phyloP scores from a whole-genome alignment of 106 monocot genomes.

The Dendrobium catenatum region DNA sequence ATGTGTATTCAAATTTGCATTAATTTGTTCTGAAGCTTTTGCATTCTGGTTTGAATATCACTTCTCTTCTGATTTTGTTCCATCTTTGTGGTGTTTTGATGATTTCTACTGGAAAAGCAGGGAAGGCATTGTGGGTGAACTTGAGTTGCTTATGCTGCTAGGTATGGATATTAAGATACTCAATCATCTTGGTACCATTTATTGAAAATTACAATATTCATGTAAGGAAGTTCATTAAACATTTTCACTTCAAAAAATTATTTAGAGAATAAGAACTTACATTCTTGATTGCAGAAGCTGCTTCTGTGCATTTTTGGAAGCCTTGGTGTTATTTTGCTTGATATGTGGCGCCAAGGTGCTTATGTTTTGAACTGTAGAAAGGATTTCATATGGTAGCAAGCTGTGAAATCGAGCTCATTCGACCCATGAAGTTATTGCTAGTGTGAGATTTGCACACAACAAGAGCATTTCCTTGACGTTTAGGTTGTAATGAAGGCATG shows the following conservation, averaged over 20 bases:
- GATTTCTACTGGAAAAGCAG: not conserved
- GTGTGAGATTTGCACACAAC: no score
- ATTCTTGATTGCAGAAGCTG: no score
- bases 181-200: not conserved
- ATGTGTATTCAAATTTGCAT: not conserved
- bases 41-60: not conserved
- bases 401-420: no score
- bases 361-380: no score
- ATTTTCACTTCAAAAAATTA: not conserved
- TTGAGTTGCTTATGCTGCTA: not conserved
- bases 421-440: no score
- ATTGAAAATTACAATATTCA: not conserved
- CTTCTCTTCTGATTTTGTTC: not conserved
- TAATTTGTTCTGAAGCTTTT: not conserved
- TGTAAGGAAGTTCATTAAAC: not conserved
- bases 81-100: not conserved
- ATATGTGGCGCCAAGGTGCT: no score
- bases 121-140: not conserved
- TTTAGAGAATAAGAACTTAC: no score
- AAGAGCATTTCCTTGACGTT: no score
- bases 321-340: no score
- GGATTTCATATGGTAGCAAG: no score
- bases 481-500: no score
- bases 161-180: not conserved
- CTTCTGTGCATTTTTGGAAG: no score